Evolutionary conservation across 2,329 filamentous ascomycete species (phyloP).

Genomic region (Albophoma yamanashiensis): DNA sequence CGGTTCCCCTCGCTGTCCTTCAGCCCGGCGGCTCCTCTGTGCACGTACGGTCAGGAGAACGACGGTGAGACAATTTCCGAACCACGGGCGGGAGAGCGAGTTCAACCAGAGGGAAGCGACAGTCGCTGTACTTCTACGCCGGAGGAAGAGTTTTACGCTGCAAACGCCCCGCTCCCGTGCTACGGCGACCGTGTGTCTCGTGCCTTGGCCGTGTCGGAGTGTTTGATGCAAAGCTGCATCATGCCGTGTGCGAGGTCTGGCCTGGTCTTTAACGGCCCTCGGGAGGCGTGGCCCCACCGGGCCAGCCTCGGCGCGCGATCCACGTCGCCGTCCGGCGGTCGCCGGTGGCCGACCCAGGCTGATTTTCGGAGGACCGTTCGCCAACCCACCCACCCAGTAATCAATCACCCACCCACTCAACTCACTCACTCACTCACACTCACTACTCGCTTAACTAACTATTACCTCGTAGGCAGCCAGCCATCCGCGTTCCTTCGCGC

Average conservation of each 20-base stretch:
- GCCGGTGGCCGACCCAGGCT: constrained; percentile 7
- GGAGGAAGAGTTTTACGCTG: not conserved
- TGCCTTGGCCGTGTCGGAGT: not conserved
- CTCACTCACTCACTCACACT: too few species aligned
- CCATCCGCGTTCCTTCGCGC: too few species aligned
- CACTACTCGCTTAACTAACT: too few species aligned
- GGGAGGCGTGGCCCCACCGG: not conserved
- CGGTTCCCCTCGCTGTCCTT: not conserved
- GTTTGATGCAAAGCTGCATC: not conserved
- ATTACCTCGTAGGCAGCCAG: too few species aligned
- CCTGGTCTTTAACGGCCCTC: not conserved
- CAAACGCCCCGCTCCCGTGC: not conserved
- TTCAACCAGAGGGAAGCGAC: not conserved
- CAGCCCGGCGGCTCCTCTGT: too few species aligned
- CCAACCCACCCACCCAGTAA: not conserved
- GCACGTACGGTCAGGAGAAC: too few species aligned
- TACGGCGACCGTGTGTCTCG: not conserved
- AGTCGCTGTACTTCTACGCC: not conserved
- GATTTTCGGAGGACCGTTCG: too few species aligned
- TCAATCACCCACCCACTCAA: too few species aligned
- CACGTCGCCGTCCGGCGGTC: constrained; percentile 6
- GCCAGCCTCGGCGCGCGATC: not conserved
- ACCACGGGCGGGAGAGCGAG: not conserved
- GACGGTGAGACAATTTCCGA: not conserved
- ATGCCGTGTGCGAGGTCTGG: not conserved